phyloP scores from a whole-genome alignment of 2,329 filamentous ascomycete species.

The Laburnicola sp. region DNA sequence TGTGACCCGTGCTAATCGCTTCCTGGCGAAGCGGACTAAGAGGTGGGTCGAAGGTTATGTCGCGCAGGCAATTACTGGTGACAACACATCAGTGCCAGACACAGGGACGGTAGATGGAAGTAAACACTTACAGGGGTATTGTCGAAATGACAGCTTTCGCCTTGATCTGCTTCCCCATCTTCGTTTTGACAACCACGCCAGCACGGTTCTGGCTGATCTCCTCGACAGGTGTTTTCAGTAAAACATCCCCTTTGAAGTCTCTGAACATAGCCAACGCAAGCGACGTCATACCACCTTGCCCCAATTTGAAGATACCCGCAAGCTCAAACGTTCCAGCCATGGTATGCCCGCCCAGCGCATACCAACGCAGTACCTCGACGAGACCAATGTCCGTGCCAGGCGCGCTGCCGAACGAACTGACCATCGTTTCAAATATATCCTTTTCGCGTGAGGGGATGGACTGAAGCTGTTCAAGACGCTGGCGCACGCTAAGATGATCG shows the following conservation, averaged over 20 bases:
- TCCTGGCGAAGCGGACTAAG: conserved; percentile 24
- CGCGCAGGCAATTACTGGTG: conserved; percentile 14
- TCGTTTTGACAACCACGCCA: not conserved
- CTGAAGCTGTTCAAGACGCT: conserved; percentile 35
- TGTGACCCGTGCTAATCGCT: conserved; percentile 29
- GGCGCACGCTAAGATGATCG: conserved; percentile 31
- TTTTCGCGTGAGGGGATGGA: conserved; percentile 4
- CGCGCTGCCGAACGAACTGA: conserved; percentile 1
- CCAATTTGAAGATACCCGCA: conserved; percentile 7
- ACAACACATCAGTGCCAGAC: no score
- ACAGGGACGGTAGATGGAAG: conserved; percentile 21
- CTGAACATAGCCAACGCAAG: not conserved
- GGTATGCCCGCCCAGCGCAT: conserved; percentile 31
- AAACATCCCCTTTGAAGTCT: not conserved
- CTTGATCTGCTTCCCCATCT: not conserved
- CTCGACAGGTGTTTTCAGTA: not conserved
- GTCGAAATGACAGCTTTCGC: not conserved
- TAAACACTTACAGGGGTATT: not conserved
- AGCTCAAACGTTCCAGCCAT: conserved; percentile 23
- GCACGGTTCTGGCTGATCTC: not conserved
- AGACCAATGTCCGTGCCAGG: conserved; percentile 25
- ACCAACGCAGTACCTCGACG: conserved; percentile 35
- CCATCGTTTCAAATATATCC: not conserved
- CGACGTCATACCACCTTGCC: not conserved
- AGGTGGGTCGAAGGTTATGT: conserved; percentile 32